Evolutionary conservation across 352 stramenopile species (phyloP).

Genomic region (Sclerospora graminicola): DNA sequence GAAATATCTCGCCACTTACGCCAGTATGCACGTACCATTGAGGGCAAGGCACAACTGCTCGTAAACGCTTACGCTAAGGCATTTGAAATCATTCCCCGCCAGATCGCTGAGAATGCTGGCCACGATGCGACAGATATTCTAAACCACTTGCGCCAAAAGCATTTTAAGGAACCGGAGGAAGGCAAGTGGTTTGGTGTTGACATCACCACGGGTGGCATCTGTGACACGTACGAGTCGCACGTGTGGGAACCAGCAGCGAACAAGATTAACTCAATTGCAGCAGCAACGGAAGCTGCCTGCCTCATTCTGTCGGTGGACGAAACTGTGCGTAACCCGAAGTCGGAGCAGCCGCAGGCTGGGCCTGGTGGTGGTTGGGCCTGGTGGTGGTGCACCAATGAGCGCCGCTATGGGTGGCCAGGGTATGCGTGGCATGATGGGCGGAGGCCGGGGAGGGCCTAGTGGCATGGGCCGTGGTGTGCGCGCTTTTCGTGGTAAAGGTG

Average conservation of each 20-base stretch:
- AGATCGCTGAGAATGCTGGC: conserved; percentile 98
- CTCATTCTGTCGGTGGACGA: conserved; percentile 99
- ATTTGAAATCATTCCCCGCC: conserved; percentile 96
- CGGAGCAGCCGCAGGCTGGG: conserved; percentile 85
- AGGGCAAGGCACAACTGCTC: conserved; percentile 96
- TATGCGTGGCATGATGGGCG: conserved; percentile 87
- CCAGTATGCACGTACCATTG: conserved; percentile 91
- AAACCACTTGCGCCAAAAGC: conserved; percentile 93
- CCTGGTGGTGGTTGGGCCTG: conserved; percentile 29
- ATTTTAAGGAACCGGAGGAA: conserved; percentile 88
- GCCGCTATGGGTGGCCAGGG: conserved; percentile 87
- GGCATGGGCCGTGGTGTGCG: conserved; percentile 70
- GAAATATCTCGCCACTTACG: conserved; percentile 88
- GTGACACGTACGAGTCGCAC: conserved; percentile 94
- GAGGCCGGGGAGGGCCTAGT: conserved; percentile 46
- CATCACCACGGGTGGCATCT: conserved; percentile 95
- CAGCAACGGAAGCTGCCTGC: conserved; percentile 95
- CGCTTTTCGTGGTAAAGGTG: conserved; percentile 67
- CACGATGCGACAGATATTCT: conserved; percentile 98
- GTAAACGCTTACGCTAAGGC: conserved; percentile 94
- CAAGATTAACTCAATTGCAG: conserved; percentile 96
- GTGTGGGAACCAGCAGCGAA: conserved; percentile 99
- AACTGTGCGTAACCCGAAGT: conserved; percentile 97
- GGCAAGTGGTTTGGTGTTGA: conserved; percentile 97
- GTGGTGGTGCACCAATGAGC: conserved; percentile 66